Conservation (phyloP, 2,329 filamentous ascomycete genomes). For the Calonectria hongkongensis region DNA sequence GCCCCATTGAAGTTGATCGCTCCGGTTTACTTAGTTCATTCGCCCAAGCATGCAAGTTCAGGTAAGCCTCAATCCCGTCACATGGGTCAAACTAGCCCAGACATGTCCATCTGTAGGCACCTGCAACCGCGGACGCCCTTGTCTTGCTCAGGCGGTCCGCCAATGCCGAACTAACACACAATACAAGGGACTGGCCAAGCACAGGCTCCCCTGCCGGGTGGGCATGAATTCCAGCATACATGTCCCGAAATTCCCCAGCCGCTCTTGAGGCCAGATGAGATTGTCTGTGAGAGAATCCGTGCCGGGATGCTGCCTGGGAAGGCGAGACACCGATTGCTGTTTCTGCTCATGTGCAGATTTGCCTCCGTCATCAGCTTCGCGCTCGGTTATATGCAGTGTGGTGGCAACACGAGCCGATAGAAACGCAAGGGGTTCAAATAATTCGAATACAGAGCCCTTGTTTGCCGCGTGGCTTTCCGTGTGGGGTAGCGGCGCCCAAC, state of each 20-base stretch:
- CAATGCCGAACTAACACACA: conserved; percentile 15
- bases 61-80: conserved; percentile 12
- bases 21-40: not conserved
- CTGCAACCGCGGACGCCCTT: not conserved
- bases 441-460: not conserved
- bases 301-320: not conserved
- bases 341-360: conserved; percentile 20
- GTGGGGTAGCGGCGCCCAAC: conserved; percentile 26
- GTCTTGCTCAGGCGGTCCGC: conserved; percentile 5
- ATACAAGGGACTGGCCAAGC: not conserved
- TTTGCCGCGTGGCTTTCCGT: conserved; percentile 29
- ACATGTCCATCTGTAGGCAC: not conserved
- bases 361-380: not conserved
- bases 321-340: conserved; percentile 25
- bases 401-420: conserved; percentile 5
- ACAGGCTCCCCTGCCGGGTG: not conserved
- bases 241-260: not conserved
- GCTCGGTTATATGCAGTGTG: conserved; percentile 8
- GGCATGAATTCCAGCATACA: not conserved
- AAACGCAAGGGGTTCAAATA: conserved; percentile 1
- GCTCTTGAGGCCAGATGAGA: conserved; percentile 6
- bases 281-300: not conserved
- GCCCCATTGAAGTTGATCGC: not conserved
- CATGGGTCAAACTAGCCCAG: not conserved
- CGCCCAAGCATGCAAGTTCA: not conserved